phyloP scores from a whole-genome alignment of 2,329 filamentous ascomycete species.

The Aureobasidium sp. region DNA sequence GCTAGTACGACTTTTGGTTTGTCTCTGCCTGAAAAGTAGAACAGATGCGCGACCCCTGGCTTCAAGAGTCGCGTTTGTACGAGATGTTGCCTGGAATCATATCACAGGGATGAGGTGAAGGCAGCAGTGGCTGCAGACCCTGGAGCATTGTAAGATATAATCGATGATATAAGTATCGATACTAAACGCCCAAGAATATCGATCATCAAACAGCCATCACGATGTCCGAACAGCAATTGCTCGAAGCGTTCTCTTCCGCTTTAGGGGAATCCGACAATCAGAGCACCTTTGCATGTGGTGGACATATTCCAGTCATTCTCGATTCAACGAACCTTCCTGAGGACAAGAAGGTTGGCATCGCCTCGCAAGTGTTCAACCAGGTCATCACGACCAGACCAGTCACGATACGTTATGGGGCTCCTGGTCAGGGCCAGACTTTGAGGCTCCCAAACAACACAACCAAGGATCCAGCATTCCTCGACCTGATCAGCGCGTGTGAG shows the following conservation, averaged over 20 bases:
- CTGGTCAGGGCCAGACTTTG: not conserved
- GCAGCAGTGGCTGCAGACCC: not conserved
- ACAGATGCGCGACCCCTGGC: not conserved
- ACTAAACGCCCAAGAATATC: not conserved
- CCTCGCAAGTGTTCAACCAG: not conserved
- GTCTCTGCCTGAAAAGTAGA: not conserved
- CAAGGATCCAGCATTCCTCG: not conserved
- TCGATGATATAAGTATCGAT: not conserved
- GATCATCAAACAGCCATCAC: not conserved
- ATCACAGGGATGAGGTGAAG: not conserved
- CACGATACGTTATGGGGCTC: conserved; percentile 8
- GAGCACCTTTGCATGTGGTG: conserved; percentile 7
- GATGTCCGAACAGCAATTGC: not conserved
- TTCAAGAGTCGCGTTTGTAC: not conserved
- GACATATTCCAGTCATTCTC: not conserved
- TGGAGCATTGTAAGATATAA: not conserved
- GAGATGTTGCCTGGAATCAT: not conserved
- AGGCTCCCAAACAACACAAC: not conserved
- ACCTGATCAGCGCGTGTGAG: conserved; percentile 21
- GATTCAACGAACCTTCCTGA: not conserved
- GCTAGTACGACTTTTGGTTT: no score
- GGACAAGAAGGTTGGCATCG: not conserved
- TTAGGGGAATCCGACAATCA: not conserved
- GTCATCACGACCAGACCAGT: not conserved
- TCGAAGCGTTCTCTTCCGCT: not conserved